Base-by-base conservation (phyloP, 352 stramenopile genomes). In the Phytopythium ostracodes region DNA sequence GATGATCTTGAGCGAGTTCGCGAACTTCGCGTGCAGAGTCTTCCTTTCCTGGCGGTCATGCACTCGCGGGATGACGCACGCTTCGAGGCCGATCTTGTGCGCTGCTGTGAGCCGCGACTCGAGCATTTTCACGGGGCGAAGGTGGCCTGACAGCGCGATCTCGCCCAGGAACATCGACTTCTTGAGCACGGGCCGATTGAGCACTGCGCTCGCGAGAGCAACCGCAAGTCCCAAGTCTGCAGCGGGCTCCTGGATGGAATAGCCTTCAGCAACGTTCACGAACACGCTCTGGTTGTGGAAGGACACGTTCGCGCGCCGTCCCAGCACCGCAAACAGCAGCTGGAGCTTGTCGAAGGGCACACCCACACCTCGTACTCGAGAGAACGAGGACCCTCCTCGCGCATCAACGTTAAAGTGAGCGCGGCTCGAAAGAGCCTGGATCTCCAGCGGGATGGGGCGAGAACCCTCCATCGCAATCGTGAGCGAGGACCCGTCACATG, bases 271-370 rank as follows among this genome's bases (percentile, higher is more conserved):
- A 49, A 95, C 76, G 62, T 95, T 95, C 47, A 95, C 84, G 71
- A 95, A 96, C 27, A 94, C 83, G 65, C 75, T 92, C 65, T 87
- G 78, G 64, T 88, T 82, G 27, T 75, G 75, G 40, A 90, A 92
- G 57, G 82, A 91, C 9, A 96, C 62, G 15, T 59, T 77, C 2
- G 79, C 82, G 8, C 95, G 88, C 64, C 98, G 98, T 67, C 98
- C 92, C n/a, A 99, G 73, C 10, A 99, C 96, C 1, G 96, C 96
- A 29, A 99, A 88, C 11, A 99, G 73, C 38, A 99, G 71, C 27
- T 96, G 77, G 7, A 99, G 73, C 56, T 98, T 96, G 60, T 97
- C 88, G 44, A 73, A 95, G 40, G 73, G 87, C 59, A 86, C 93
- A 66, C 84, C 96, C 42, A 80, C 84, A 61, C 71, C 79, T 20